A percentile compares a stretch with the other conserved stretches of the same genome.
These are phyloP conservation scores for Spongospora subterranea DNA, from an alignment of 208 protist species.

Conservation along the genomic window DNA sequence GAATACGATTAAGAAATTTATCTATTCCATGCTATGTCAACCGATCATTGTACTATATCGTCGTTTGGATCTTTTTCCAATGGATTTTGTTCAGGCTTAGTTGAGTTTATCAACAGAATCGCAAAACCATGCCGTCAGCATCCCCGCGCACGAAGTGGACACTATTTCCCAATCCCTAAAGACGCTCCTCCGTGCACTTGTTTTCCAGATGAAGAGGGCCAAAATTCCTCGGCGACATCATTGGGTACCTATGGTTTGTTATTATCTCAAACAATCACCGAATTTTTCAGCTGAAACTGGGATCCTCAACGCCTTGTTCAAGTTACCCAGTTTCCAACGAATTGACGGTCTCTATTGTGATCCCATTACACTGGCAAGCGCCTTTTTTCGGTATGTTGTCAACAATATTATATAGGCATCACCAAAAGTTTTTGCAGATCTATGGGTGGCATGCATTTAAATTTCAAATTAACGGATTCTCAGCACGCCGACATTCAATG, in stretches of 20 bases:
- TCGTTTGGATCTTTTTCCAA: not conserved
- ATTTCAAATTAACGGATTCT: not conserved
- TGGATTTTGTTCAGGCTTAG: not conserved
- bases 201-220: not conserved
- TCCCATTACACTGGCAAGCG: not conserved
- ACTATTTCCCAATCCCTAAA: not conserved
- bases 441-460: not conserved
- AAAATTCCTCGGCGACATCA: not conserved
- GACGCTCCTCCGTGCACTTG: not conserved
- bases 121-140: not conserved
- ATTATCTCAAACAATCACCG: not conserved
- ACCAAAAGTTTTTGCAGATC: not conserved
- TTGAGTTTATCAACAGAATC: not conserved
- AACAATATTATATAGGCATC: not conserved
- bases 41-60: not conserved
- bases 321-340: not conserved
- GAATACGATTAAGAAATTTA: too few relatives aligned
- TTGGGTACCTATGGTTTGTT: not conserved
- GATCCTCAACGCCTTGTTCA: not conserved
- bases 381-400: conserved; percentile 2
- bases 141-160: not conserved
- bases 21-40: too few relatives aligned
- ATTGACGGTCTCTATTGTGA: not conserved
- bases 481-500: not conserved
- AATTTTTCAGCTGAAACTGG: not conserved